Conservation (phyloP, 1,284 basidiomycete species). For the Cryptococcus deneoformans region DNA sequence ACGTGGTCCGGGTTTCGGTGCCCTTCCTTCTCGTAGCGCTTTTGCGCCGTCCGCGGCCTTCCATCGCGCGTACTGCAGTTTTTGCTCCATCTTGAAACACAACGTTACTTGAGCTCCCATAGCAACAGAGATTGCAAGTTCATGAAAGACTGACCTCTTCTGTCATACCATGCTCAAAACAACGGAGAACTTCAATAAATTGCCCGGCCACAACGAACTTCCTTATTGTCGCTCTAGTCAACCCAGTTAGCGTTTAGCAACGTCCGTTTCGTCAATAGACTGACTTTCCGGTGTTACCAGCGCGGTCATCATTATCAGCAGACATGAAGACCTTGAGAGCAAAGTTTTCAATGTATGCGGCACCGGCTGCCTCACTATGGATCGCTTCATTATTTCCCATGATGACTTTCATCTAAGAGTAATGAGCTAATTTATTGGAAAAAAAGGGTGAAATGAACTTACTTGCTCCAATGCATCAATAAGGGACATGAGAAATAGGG, state of each 20-base stretch:
- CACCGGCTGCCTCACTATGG: conserved; percentile 73
- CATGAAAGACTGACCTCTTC: conserved; percentile 39
- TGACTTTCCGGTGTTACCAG: conserved; percentile 69
- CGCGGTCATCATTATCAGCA: conserved; percentile 89
- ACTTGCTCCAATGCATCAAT: conserved; percentile 68
- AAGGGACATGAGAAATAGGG: conserved; percentile 68
- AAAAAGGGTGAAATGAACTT: conserved; percentile 14
- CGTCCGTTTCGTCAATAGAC: conserved; percentile 8
- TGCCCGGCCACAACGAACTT: conserved; percentile 49
- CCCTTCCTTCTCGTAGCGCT: conserved; percentile 45
- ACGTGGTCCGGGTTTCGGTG: conserved; percentile 47
- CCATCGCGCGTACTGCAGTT: conserved; percentile 50
- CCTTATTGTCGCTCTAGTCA: conserved; percentile 40
- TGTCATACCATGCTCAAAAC: conserved; percentile 46
- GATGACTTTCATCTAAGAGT: conserved; percentile 62
- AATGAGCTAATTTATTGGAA: not conserved
- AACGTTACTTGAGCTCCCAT: not conserved
- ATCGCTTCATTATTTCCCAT: conserved; percentile 77
- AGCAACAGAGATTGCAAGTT: not conserved
- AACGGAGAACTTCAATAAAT: conserved; percentile 48
- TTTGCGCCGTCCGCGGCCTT: conserved; percentile 50
- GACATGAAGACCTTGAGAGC: conserved; percentile 79
- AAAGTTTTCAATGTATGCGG: conserved; percentile 92
- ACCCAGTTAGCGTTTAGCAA: not conserved
- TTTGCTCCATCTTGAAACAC: conserved; percentile 45